phyloP scores from a whole-genome alignment of 768 basidiomycete species.

The Hypsizygus marmoreus region DNA sequence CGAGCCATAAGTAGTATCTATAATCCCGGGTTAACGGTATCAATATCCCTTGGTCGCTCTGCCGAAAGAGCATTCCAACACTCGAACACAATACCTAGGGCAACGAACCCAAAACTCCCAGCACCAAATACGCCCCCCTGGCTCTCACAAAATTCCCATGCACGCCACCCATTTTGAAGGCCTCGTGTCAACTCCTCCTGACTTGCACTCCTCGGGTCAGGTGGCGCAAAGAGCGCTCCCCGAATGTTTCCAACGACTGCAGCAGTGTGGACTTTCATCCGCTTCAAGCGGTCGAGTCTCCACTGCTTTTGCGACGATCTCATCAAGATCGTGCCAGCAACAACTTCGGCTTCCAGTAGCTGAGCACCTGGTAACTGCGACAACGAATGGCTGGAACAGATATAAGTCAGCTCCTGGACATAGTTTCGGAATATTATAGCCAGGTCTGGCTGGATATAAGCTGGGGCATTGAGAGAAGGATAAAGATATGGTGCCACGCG shows the following conservation, averaged over 20 bases:
- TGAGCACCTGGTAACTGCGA: conserved; percentile 52
- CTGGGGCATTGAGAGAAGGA: conserved; percentile 22
- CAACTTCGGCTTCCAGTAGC: conserved; percentile 70
- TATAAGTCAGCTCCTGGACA: conserved; percentile 64
- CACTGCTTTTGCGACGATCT: conserved; percentile 62
- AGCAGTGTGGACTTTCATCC: conserved; percentile 58
- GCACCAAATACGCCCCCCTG: conserved; percentile 45
- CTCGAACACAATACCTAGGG: conserved; percentile 57
- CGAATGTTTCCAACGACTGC: conserved; percentile 54
- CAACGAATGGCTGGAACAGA: conserved; percentile 64
- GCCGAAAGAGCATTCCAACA: conserved; percentile 45
- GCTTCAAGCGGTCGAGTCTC: conserved; percentile 55
- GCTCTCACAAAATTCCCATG: conserved; percentile 57
- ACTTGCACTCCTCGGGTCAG: conserved; percentile 20
- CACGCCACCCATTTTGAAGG: conserved; percentile 58
- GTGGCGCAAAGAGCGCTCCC: conserved; percentile 31
- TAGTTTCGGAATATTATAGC: conserved; percentile 51
- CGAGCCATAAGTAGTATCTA: too few species aligned
- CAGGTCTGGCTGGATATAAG: conserved; percentile 28
- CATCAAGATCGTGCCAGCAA: conserved; percentile 72
- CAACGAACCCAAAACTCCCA: conserved; percentile 68
- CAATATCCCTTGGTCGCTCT: neutral
- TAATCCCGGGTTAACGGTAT: too few species aligned
- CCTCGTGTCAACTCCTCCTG: conserved; percentile 32
- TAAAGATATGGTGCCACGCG: conserved; percentile 31